phyloP scores from a whole-genome alignment of 2,329 filamentous ascomycete species.

The Endoconidiophora polonica region DNA sequence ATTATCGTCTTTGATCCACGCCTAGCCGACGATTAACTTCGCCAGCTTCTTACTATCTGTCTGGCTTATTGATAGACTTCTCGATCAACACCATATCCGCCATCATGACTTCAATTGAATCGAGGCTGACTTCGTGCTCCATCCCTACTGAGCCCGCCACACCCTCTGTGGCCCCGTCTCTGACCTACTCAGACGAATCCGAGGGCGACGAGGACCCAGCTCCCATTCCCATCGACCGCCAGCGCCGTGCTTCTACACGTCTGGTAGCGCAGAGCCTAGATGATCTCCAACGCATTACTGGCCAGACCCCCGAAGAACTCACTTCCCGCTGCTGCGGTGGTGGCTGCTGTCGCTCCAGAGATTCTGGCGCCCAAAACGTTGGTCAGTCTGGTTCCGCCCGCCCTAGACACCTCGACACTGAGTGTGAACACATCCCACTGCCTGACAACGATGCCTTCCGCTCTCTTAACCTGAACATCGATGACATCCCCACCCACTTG shows the following conservation, averaged over 20 bases:
- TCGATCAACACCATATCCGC: neutral
- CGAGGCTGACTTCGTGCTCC: conserved; percentile 20
- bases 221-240: conserved; percentile 27
- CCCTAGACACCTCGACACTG: conserved; percentile 1
- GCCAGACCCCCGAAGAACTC: conserved; percentile 44
- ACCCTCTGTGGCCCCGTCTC: conserved; percentile 40
- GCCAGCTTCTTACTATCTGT: neutral
- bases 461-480: conserved; percentile 60
- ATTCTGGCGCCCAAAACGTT: conserved; percentile 27
- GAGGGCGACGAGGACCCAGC: conserved; percentile 38
- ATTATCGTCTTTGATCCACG: no score
- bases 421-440: conserved; percentile 34
- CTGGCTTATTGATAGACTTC: neutral
- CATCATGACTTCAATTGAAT: conserved; percentile 17
- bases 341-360: conserved; percentile 41
- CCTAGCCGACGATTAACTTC: no score
- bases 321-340: conserved; percentile 48
- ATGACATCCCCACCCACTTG: conserved; percentile 55
- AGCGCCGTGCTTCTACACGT: conserved; percentile 50
- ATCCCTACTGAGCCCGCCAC: conserved; percentile 25
- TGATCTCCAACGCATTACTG: conserved; percentile 42
- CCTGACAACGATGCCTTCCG: conserved; percentile 78
- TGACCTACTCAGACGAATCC: conserved; percentile 46
- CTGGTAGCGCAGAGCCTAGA: conserved; percentile 42
- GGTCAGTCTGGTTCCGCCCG: conserved; percentile 16